Base-by-base conservation (phyloP, 139 green algal species). In the Coccomyxa sp. region DNA sequence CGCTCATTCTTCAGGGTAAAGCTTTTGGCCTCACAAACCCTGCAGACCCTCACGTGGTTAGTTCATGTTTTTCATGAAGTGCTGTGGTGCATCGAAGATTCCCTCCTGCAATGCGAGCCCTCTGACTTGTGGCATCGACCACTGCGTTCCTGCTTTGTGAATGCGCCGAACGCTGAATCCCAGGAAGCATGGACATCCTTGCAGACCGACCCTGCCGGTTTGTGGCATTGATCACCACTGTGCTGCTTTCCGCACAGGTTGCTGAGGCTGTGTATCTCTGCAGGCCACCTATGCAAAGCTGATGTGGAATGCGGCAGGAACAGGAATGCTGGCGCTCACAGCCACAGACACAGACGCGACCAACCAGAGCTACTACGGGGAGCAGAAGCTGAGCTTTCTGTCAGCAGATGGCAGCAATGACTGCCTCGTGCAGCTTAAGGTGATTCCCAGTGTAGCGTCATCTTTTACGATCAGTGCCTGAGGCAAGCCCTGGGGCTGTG, bases 361-460 rank as follows among this genome's bases (percentile, higher is more conserved):
- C 78, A 98, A 98, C 79, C 86, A 95, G 79, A 92, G 79, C 68
- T 96, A 96, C 78, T 96, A 95, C 74, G 92, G 92, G 73, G 93
- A 98, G 84, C 90, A 94, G 77, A 92, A 94, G 82, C 89, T 99
- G 72, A 93, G 98, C 88, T 99, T 90, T 81, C 78, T 99, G 69
- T 55, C 86, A 3, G 80, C 80, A 18, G 88, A 94, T 58, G 92
- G 87, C 33, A 80, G 29, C 44, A 81, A 87, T 40, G 92, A 96
- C 54, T 89, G 82, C 74, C 84, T 84, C 9, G 92, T 98, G 38
- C 82, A 81, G 50, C 50, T 64, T 22, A 64, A 64, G 50, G 8
- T 27, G n/a, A n/a, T n/a, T n/a, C n/a, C n/a, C n/a, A n/a, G n/a
- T n/a, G n/a, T n/a, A n/a, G n/a, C n/a, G n/a, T n/a, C n/a, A n/a